phyloP scores from a whole-genome alignment of 805 yeast genomes.

The Maudiozyma serrabonitensis region DNA sequence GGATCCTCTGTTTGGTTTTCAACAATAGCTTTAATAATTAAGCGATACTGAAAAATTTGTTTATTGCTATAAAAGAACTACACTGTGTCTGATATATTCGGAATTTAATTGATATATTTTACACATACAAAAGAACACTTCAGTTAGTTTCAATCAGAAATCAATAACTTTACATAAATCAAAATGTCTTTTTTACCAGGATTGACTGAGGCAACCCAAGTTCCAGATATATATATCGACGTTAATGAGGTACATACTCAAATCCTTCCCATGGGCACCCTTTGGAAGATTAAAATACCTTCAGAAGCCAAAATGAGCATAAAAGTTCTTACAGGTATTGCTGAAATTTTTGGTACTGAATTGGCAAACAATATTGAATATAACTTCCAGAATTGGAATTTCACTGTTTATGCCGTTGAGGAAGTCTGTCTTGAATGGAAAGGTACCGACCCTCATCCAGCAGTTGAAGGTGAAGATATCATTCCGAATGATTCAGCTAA shows the following conservation, averaged over 20 bases:
- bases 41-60: neutral
- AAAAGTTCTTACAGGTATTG: constrained; percentile 51
- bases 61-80: neutral
- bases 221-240: constrained; percentile 7
- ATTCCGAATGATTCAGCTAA: constrained; percentile 65
- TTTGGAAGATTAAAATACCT: constrained; percentile 29
- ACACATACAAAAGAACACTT: no score
- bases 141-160: no score
- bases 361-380: constrained; percentile 62
- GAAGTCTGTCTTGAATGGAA: constrained; percentile 54
- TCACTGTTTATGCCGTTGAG: constrained; percentile 48
- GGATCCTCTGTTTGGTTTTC: no score
- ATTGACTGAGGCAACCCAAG: constrained; percentile 5
- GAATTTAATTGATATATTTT: no score
- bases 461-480: constrained; percentile 30
- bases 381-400: constrained; percentile 43
- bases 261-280: constrained; percentile 17
- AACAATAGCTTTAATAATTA: no score
- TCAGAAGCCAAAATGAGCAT: constrained; percentile 34
- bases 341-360: constrained; percentile 91
- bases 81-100: neutral
- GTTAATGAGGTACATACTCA: constrained; percentile 15
- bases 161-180: neutral
- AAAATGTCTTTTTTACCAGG: constrained; percentile 9
- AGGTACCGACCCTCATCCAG: constrained; percentile 17